Evolutionary conservation across 495 filamentous ascomycete species (phyloP), one percentile per base, ranked within the genome.

Genomic region (Lasiosphaeris hirsuta): DNA sequence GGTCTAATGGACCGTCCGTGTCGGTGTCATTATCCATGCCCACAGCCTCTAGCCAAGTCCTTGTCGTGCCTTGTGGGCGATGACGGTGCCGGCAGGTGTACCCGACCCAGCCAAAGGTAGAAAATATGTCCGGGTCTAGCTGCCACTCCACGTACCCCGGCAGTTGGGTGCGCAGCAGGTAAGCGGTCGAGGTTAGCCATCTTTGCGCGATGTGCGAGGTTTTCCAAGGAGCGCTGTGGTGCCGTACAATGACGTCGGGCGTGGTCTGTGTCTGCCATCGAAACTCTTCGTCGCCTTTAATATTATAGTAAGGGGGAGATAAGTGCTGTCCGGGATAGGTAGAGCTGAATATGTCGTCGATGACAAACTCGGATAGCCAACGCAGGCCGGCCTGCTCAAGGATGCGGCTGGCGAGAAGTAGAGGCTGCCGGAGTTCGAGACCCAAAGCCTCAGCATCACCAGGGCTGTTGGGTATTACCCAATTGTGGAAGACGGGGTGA

Each of bases 361-460:
- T 60, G 17, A 64, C 63, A 51, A 75, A 74, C 23, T 75, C 71
- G 14, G 72, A 72, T 0, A 69, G 47, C 72, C 72, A 75, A 7
- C 63, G 66, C 2, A 74, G 54, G 1, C 69, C 72, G 9, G 56
- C 57, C 8, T 59, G 48, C 19, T 68, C 65, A 9, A 75, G 62
- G 40, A 75, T 64, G 13, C 64, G 64, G 50, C 63, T 71, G 35
- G 72, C 68, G 5, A 75, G 64, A 11, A 69, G 57, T 7, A 72
- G 59, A 5, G 44, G 39, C 38, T 57, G 69, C 15, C 65, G 44
- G 18, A 74, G 60, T 41, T 71, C 70, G n/a, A 34, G 36, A 1
- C 33, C 44, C 10, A 70, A 38, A 8, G 10, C 47, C 10, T 59
- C 51, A 30, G 30, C 49, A 7, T 40, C 33, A 4, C 35, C 57